Base-by-base conservation (phyloP, 257 asterid species). In the Avicennia marina region DNA sequence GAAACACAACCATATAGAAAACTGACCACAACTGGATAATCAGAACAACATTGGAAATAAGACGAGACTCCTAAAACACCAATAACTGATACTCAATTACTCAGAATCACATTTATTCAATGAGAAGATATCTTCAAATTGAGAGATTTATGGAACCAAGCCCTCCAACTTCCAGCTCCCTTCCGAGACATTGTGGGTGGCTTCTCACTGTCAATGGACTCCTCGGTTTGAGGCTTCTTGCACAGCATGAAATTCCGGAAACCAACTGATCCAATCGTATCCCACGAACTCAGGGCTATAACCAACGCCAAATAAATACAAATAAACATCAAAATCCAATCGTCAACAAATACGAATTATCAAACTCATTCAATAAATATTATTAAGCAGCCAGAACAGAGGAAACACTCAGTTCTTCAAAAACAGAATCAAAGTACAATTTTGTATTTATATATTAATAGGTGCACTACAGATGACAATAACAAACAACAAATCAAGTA, bases 271-370 rank as follows among this genome's bases (percentile, higher is more conserved):
- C 96, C 98, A 26, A 91, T 91, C 2, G 89, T 73, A 59, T 83
- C 95, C 98, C 95, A 88, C 39, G 95, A 86, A 49, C 72, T 68
- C 72, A 88, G 73, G 64, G 90, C 98, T 90, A 71, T 41, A 76
- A 25, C n/a, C n/a, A 56, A 7, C n/a, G 45, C 32, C 34, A 15
- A 65, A 16, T 25, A 12, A 3, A 65, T 24, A 16, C 4, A 22
- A 24, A 17, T 46, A 32, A 68, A 21, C n/a, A 51, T 44, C 25
- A 46, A 2, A 15, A 46, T 21, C 4, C 18, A 13, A 17, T 4
- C 11, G 15, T 7, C 33, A 16, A 42, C 38, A 8, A 29, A 52
- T 17, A 1, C 10, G 6, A 55, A 39, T 26, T 34, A 49, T 38
- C 42, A 21, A 44, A n/a, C n/a, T n/a, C n/a, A n/a, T n/a, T n/a